Percentiles rank a stretch among this genome's conserved stretches.
Evolutionary conservation across 192 early-diverging fungal genomes (phyloP).

Genomic region (Coemansia reversa): DNA sequence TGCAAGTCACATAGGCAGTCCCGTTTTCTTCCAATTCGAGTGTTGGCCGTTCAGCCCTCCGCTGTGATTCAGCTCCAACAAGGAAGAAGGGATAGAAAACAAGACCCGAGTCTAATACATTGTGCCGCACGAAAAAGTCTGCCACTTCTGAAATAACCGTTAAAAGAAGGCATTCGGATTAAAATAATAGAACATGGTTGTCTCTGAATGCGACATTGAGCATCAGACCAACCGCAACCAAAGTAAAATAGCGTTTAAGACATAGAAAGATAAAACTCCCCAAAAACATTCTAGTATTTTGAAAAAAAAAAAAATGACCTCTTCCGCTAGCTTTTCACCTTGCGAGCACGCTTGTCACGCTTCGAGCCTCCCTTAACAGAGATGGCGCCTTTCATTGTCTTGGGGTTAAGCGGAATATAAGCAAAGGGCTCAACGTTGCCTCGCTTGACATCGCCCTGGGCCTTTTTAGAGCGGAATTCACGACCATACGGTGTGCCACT

Average conservation of each 20-base stretch:
- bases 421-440: slow-evolving; percentile 90
- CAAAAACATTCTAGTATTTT: slow-evolving; percentile 2
- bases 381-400: slow-evolving; percentile 49
- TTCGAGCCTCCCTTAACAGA: slow-evolving; percentile 47
- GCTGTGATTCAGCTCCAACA: not conserved
- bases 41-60: not conserved
- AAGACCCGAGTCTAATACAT: not conserved
- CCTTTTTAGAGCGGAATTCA: slow-evolving; percentile 85
- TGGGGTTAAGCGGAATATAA: slow-evolving; percentile 83
- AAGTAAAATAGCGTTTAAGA: not conserved
- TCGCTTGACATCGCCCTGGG: slow-evolving; percentile 87
- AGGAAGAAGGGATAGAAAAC: not conserved
- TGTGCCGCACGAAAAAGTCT: not conserved
- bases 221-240: not conserved
- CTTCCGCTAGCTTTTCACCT: slow-evolving; percentile 7
- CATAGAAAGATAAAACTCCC: not conserved
- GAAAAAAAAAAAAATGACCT: not conserved
- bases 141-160: not conserved
- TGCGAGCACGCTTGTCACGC: slow-evolving; percentile 46
- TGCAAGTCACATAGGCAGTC: not conserved
- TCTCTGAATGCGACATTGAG: not conserved
- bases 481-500: slow-evolving; percentile 30
- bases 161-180: not conserved
- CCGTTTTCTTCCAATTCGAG: not conserved
- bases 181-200: not conserved